Evolutionary conservation across 495 filamentous ascomycete genomes (phyloP), one percentile per base, ranked within the genome.

Genomic region (Penicillium mononematosum): DNA sequence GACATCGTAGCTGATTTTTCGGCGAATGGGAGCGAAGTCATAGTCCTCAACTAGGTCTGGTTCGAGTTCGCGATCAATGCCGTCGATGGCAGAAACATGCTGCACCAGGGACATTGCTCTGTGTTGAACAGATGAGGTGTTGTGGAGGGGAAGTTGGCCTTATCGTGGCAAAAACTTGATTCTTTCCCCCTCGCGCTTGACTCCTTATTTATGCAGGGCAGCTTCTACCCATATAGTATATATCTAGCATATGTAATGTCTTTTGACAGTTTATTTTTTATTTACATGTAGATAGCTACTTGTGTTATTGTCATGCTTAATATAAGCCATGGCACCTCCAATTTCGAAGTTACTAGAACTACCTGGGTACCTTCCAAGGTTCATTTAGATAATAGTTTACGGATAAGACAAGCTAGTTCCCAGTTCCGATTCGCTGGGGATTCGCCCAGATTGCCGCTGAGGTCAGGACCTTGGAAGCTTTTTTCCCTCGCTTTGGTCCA

Each of bases 21-120:
- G 67, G 12, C 60, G 58, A 17, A 71, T 64, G 34, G 64, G 25
- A 1, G 2, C 2, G 17, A 48, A 55, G 2, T 34, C 53, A 16
- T 52, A 55, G 14, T 62, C 53, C 16, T 67, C 69, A 10, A 24
- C 45, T 29, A 55, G 38, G 10, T 58, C 55, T 16, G 59, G 32
- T 44, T 67, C 70, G 7, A 57, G 59, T 44, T 73, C 64, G 44
- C 64, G 64, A 58, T 78, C 75, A n/a, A 75, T 57, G 17, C 75
- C 75, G 34, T 78, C 74, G 11, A 72, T 63, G 16, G 59, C 54
- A 34, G 75, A 71, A 17, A 78, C 71, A 47, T 75, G 76, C 57
- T 77, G 76, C 32, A 73, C 70, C 34, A 78, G 58, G 22, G 76
- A 78, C 75, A 78, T 76, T 31, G 19, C 43, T 48, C 41, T 64